Conservation (phyloP, 2,329 filamentous ascomycete genomes). For the Apiospora saccharicola region DNA sequence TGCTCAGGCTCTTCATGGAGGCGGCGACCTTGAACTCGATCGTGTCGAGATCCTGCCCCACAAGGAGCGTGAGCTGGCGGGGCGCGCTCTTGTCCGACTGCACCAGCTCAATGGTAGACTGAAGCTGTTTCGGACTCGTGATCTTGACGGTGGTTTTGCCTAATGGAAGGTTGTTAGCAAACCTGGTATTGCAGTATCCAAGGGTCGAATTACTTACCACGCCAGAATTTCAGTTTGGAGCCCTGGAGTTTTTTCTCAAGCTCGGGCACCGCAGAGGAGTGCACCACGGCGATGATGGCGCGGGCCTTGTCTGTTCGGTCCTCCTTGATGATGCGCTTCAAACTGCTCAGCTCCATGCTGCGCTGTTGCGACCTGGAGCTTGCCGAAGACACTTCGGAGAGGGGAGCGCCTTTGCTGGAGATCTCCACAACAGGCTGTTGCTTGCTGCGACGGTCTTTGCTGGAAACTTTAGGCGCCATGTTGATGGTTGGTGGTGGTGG, state of each 20-base stretch:
- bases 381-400: background rate
- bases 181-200: background rate
- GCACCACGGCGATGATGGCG: conserved; percentile 27
- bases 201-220: background rate
- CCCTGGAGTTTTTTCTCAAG: conserved; percentile 25
- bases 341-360: conserved; percentile 3
- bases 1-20: conserved; percentile 24
- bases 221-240: conserved; percentile 26
- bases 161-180: background rate
- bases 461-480: background rate
- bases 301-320: conserved; percentile 25
- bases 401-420: background rate
- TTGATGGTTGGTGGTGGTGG: background rate
- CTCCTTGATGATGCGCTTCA: conserved; percentile 27
- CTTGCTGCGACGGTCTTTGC: conserved; percentile 11
- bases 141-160: conserved; percentile 24
- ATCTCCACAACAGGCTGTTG: background rate
- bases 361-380: background rate
- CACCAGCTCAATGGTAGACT: conserved; percentile 24
- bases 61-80: conserved; percentile 26
- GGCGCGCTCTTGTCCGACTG: conserved; percentile 20
- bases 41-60: conserved; percentile 22
- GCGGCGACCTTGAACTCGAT: conserved; percentile 24
- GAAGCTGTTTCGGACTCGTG: conserved; percentile 21
- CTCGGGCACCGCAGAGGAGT: conserved; percentile 4